Evolutionary conservation across 2,329 filamentous ascomycete species (phyloP).

Genomic region (Epichloe brachyelytri): DNA sequence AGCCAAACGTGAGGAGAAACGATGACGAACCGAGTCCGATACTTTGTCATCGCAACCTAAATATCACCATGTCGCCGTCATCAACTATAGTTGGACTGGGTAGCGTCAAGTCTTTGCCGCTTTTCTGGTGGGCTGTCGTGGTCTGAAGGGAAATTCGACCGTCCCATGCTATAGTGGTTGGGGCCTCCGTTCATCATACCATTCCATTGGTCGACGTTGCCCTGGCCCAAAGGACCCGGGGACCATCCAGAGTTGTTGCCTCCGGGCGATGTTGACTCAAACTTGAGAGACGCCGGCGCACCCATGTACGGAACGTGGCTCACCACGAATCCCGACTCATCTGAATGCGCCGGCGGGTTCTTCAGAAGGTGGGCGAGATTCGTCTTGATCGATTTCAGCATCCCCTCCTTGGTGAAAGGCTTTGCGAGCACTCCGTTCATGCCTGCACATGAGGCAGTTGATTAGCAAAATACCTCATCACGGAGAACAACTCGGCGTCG

Average conservation of each 20-base stretch:
- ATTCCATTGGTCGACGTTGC: constrained; percentile 32
- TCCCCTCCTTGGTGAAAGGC: constrained; percentile 82
- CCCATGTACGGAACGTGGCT: constrained; percentile 22
- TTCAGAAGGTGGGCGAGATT: constrained; percentile 77
- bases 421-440: constrained; percentile 98
- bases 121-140: constrained; percentile 37
- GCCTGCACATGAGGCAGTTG: constrained; percentile 36
- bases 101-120: constrained; percentile 36
- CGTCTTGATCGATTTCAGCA: constrained; percentile 76
- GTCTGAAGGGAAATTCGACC: constrained; percentile 18
- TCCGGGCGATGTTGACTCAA: constrained; percentile 39
- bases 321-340: constrained; percentile 21
- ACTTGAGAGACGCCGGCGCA: constrained; percentile 29
- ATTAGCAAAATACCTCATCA: neutral
- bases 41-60: neutral
- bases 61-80: constrained; percentile 3
- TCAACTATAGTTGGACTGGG: constrained; percentile 28
- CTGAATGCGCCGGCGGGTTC: constrained; percentile 36
- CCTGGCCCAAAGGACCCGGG: constrained; percentile 37
- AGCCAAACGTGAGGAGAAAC: neutral
- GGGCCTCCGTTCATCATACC: constrained; percentile 29
- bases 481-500: no score
- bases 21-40: neutral
- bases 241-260: constrained; percentile 36
- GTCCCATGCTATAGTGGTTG: constrained; percentile 24